These are phyloP conservation scores for Cinchona pubescens DNA, from an alignment of 257 asterid genomes.

Conservation along the genomic window DNA sequence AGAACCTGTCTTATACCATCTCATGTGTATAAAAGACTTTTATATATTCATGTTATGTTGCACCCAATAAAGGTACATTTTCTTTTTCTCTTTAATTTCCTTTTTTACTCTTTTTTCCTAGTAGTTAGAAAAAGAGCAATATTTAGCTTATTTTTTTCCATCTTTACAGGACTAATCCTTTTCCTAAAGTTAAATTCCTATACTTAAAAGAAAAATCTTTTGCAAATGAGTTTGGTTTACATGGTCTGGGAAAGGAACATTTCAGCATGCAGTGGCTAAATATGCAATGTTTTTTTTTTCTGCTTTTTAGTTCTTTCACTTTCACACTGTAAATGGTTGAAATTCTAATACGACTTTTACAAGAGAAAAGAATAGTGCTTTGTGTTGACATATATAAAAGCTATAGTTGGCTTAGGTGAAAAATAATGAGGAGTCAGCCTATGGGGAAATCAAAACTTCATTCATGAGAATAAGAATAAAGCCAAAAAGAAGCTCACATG, in stretches of 20 bases:
- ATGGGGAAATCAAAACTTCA: neutral
- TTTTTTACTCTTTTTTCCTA: neutral
- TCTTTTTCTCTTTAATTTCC: neutral
- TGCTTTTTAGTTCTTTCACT: constrained; percentile 10
- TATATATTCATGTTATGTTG: neutral
- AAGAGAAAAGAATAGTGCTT: neutral
- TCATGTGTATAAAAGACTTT: too few species aligned
- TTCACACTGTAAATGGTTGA: constrained; percentile 18
- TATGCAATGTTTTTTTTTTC: constrained; percentile 4
- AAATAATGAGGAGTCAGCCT: neutral
- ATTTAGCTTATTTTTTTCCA: constrained; percentile 17
- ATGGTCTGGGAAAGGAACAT: constrained; percentile 5
- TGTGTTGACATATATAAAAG: constrained; percentile 12
- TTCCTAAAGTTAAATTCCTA: constrained; percentile 10
- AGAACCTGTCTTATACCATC: too few species aligned
- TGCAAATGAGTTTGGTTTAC: neutral
- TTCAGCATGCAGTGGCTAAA: constrained; percentile 3
- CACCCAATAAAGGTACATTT: neutral
- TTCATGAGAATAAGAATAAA: constrained; percentile 16
- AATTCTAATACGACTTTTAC: constrained; percentile 8
- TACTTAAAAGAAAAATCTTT: neutral
- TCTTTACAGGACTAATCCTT: constrained; percentile 17
- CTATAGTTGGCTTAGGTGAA: neutral
- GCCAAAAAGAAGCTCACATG: constrained; percentile 14
- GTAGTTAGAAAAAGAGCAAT: constrained; percentile 12